A percentile compares a stretch with the other conserved stretches of the same genome.
Conservation (phyloP, 345 rosid genomes). For the Aquilaria yunnanensis region DNA sequence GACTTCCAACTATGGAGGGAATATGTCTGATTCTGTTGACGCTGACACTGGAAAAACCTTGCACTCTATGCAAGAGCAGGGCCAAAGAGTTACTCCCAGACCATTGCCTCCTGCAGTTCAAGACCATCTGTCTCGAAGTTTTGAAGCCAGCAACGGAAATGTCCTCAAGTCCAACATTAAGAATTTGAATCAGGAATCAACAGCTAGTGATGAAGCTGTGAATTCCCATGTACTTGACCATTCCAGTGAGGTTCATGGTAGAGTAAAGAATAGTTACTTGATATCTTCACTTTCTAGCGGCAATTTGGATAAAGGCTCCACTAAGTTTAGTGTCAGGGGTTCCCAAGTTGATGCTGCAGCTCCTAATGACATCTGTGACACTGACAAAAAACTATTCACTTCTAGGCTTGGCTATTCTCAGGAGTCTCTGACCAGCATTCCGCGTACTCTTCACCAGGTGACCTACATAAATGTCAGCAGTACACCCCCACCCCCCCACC, state of each 20-base stretch:
- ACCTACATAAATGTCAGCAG: constrained; percentile 13
- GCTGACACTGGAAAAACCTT: constrained; percentile 71
- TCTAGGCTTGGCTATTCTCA: constrained; percentile 39
- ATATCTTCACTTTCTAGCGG: constrained; percentile 37
- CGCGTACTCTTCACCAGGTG: constrained; percentile 93
- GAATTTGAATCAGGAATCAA: constrained; percentile 33
- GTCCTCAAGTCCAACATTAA: constrained; percentile 34
- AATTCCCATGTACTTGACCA: constrained; percentile 32
- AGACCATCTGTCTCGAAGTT: constrained; percentile 53
- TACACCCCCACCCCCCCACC: neutral
- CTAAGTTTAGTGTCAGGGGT: constrained; percentile 24
- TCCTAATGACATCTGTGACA: constrained; percentile 33
- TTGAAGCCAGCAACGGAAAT: constrained; percentile 39
- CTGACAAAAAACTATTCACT: constrained; percentile 34
- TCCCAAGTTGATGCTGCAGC: constrained; percentile 38
- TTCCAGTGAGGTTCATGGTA: constrained; percentile 40
- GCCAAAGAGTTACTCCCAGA: constrained; percentile 28
- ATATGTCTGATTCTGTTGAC: constrained; percentile 71
- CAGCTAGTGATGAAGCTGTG: constrained; percentile 35
- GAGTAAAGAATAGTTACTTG: constrained; percentile 14
- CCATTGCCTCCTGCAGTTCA: constrained; percentile 51
- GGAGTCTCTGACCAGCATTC: constrained; percentile 80
- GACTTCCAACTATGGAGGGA: constrained; percentile 66
- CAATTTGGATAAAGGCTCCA: constrained; percentile 11
- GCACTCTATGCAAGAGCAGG: constrained; percentile 63